phyloP scores from a whole-genome alignment of 202 grass and related monocot species.

The Setaria viridis region DNA sequence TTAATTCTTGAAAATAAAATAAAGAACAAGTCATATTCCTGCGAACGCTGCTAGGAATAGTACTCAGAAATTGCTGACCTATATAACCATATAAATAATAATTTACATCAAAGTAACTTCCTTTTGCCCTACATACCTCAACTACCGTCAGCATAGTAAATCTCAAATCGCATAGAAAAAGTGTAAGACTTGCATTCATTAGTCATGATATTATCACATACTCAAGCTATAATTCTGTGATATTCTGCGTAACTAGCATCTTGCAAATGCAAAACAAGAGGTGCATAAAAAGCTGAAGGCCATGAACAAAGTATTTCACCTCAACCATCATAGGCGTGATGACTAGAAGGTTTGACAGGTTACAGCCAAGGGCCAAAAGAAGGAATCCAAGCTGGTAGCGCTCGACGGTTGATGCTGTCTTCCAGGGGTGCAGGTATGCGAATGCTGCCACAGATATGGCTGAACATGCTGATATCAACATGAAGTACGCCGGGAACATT shows the following conservation, averaged over 20 bases:
- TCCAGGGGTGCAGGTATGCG: slow-evolving; percentile 53
- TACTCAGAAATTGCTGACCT: neutral
- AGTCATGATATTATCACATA: neutral
- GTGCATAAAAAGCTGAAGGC: no score
- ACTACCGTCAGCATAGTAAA: neutral
- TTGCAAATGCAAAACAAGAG: neutral
- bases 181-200: neutral
- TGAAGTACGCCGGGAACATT: slow-evolving; percentile 91
- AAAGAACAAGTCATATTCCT: neutral
- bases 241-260: neutral
- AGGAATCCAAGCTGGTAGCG: slow-evolving; percentile 63
- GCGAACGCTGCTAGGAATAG: neutral
- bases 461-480: slow-evolving; percentile 60
- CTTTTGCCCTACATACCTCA: neutral
- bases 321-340: neutral
- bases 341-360: neutral
- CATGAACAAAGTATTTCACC: slow-evolving; percentile 2
- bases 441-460: slow-evolving; percentile 30
- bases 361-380: neutral
- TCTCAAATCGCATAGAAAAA: neutral
- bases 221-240: neutral
- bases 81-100: neutral
- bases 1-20: slow-evolving; percentile 29
- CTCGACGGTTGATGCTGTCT: slow-evolving; percentile 62
- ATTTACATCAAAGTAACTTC: neutral